Conservation (phyloP, 2,329 filamentous ascomycete genomes). For the Aspergillus calidoustus region DNA sequence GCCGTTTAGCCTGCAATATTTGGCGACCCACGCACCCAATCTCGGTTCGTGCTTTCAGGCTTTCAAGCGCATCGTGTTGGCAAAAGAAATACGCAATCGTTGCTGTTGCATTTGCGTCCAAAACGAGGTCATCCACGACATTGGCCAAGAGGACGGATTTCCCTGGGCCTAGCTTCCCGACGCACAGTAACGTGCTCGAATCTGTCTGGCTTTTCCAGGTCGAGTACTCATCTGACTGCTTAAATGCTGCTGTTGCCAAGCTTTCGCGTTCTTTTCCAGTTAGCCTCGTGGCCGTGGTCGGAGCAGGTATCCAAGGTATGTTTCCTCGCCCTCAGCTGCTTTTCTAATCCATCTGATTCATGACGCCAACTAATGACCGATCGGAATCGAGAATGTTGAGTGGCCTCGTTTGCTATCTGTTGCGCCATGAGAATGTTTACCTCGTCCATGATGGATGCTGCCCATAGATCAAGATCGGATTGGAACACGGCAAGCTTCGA, state of each 20-base stretch:
- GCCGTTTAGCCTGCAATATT: neutral
- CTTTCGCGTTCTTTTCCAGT: slow-evolving; percentile 1
- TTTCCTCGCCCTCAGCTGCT: neutral
- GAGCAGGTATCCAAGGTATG: slow-evolving; percentile 2
- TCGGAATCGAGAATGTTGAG: neutral
- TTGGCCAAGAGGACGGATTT: slow-evolving; percentile 5
- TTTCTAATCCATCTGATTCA: neutral
- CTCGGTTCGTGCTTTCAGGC: neutral
- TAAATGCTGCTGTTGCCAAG: neutral
- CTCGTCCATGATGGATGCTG: neutral
- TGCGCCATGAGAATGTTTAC: neutral
- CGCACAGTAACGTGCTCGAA: neutral
- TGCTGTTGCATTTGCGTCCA: neutral
- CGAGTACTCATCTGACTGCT: neutral
- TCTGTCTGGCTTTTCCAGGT: neutral
- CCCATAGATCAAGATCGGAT: slow-evolving; percentile 1
- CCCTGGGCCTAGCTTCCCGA: neutral
- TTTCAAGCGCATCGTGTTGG: neutral
- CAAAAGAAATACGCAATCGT: neutral
- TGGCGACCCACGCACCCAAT: neutral
- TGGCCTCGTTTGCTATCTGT: neutral
- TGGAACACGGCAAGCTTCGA: neutral
- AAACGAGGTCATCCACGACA: neutral
- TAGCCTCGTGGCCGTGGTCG: neutral
- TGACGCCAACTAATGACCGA: neutral